A percentile compares a stretch with the other conserved stretches of the same genome.
Conservation (phyloP, 441 rosid species). For the Melastoma candidum region DNA sequence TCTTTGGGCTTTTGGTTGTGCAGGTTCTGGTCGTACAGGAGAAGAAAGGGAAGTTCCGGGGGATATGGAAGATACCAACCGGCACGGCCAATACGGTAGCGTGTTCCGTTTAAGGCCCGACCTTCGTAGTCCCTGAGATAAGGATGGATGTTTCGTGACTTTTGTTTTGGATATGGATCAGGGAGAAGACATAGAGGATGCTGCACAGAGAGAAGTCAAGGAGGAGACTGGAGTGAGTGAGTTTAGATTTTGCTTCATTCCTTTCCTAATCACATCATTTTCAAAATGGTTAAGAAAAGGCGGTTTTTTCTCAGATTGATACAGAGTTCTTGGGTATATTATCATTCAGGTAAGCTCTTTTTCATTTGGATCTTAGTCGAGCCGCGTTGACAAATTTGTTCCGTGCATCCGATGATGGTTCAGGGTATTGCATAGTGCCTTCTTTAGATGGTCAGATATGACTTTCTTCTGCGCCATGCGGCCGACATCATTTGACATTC, state of each 20-base stretch:
- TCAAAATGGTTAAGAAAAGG: no score
- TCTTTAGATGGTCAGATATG: slow-evolving; percentile 11
- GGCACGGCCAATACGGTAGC: slow-evolving; percentile 10
- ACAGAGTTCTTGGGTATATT: slow-evolving; percentile 11
- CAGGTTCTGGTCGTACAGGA: slow-evolving; percentile 16
- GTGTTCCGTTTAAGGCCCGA: no score
- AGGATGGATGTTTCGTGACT: neutral
- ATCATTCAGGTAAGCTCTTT: slow-evolving; percentile 1
- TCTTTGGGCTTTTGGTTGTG: no score
- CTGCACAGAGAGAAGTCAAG: slow-evolving; percentile 13
- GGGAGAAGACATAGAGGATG: slow-evolving; percentile 13
- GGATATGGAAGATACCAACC: slow-evolving; percentile 17
- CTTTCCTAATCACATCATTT: no score
- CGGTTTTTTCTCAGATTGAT: slow-evolving; percentile 6
- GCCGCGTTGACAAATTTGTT: neutral
- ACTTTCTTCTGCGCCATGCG: slow-evolving; percentile 10
- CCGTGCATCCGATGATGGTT: neutral
- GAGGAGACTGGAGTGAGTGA: slow-evolving; percentile 17
- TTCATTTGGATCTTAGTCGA: no score
- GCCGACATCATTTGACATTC: slow-evolving; percentile 10
- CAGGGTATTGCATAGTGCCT: slow-evolving; percentile 13
- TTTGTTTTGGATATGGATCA: neutral
- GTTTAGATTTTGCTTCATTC: neutral
- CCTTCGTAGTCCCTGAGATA: no score
- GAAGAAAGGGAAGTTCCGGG: slow-evolving; percentile 10